Conservation (phyloP, 2,329 filamentous ascomycete species). For the Venturia aucupariae region DNA sequence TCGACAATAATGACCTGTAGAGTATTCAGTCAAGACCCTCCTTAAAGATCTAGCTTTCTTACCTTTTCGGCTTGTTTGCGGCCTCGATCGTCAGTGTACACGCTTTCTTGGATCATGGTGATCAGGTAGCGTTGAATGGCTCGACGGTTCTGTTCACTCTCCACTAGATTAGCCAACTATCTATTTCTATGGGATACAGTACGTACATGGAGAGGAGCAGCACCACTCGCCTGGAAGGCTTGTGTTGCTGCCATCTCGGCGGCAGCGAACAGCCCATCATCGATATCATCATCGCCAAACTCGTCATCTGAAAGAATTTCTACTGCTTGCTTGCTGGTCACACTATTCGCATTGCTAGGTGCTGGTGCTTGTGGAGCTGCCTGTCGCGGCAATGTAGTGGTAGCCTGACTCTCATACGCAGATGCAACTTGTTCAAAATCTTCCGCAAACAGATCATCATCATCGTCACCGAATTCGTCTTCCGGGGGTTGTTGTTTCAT, state of each 20-base stretch:
- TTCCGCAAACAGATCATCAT: slow-evolving; percentile 43
- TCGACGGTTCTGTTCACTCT: slow-evolving; percentile 24
- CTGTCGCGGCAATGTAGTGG: background rate
- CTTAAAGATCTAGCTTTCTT: slow-evolving; percentile 19
- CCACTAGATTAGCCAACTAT: slow-evolving; percentile 14
- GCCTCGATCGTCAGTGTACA: slow-evolving; percentile 57
- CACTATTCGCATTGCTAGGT: slow-evolving; percentile 5
- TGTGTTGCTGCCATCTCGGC: slow-evolving; percentile 66
- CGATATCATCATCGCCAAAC: slow-evolving; percentile 59
- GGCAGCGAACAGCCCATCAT: slow-evolving; percentile 60
- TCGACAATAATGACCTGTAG: slow-evolving; percentile 69
- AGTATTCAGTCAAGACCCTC: slow-evolving; percentile 19
- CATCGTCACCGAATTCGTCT: slow-evolving; percentile 37
- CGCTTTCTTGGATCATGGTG: slow-evolving; percentile 59
- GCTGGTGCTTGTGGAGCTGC: background rate
- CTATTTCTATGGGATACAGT: slow-evolving; percentile 3
- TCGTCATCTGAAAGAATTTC: slow-evolving; percentile 56
- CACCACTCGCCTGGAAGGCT: slow-evolving; percentile 40
- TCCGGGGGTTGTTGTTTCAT: slow-evolving; percentile 17
- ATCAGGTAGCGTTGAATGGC: slow-evolving; percentile 83
- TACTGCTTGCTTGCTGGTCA: slow-evolving; percentile 25
- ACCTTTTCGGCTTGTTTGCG: slow-evolving; percentile 63
- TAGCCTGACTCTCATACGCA: slow-evolving; percentile 10
- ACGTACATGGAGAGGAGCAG: slow-evolving; percentile 39
- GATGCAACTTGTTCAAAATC: slow-evolving; percentile 51